phyloP scores from a whole-genome alignment of 805 yeast genomes.

The Cyberlindnera mississippiensis region DNA sequence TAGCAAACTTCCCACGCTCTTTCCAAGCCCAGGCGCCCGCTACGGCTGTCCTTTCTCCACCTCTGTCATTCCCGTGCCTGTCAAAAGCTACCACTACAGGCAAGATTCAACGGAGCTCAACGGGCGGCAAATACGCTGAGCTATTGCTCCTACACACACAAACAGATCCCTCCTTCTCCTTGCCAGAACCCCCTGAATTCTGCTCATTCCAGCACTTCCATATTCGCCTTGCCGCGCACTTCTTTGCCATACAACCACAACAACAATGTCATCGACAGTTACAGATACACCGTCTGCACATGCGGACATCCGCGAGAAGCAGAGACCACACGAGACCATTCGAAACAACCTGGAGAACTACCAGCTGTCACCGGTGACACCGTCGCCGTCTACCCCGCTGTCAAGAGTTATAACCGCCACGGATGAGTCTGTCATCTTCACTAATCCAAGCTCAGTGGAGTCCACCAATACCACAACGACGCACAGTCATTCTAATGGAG shows the following conservation, averaged over 20 bases:
- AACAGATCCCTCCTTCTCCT: no score
- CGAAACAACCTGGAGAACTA: not conserved
- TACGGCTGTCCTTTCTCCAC: not conserved
- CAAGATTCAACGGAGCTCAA: no score
- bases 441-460: conserved; percentile 25
- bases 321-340: not conserved
- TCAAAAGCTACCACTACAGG: not conserved
- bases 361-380: not conserved
- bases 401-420: conserved; percentile 22
- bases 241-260: no score
- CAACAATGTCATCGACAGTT: not conserved
- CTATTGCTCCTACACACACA: no score
- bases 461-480: conserved; percentile 24
- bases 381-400: conserved; percentile 19
- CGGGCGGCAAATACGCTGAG: no score
- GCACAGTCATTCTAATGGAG: conserved; percentile 5
- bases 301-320: not conserved
- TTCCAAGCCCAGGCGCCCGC: not conserved
- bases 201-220: no score
- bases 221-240: no score
- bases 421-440: conserved; percentile 27
- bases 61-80: conserved; percentile 5
- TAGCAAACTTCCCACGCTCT: not conserved
- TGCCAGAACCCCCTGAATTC: no score
- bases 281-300: not conserved